Percentiles rank a stretch among this genome's conserved stretches.
Conservation (phyloP, 148 eudicot species). For the Hydrangea macrophylla region DNA sequence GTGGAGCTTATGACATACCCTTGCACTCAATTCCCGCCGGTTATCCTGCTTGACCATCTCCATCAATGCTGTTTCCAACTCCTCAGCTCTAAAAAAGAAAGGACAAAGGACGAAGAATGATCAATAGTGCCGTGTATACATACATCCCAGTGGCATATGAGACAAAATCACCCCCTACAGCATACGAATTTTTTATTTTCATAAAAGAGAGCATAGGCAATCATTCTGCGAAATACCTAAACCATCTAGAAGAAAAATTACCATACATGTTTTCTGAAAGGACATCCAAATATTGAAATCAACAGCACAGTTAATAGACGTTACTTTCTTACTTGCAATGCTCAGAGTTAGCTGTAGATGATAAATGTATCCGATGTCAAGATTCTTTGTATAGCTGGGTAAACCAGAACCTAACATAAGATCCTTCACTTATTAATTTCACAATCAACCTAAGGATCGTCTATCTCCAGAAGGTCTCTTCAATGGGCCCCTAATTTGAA, state of each 20-base stretch:
- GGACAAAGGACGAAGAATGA: background rate
- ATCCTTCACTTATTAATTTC: background rate
- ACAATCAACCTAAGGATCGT: background rate
- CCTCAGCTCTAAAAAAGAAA: constrained; percentile 73
- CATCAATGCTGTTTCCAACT: constrained; percentile 92
- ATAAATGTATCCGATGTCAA: background rate
- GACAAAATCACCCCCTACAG: background rate
- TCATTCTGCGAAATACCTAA: constrained; percentile 3
- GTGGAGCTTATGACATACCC: constrained; percentile 38
- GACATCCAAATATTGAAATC: background rate
- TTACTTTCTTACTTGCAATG: background rate
- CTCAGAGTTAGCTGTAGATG: background rate
- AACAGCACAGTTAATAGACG: background rate
- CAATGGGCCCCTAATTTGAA: background rate
- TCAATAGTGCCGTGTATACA: background rate
- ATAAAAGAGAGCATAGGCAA: background rate
- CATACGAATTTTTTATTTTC: background rate
- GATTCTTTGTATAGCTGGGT: background rate
- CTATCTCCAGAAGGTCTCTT: background rate
- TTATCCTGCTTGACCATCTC: constrained; percentile 99
- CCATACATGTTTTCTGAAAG: background rate
- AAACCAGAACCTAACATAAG: background rate
- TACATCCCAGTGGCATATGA: background rate
- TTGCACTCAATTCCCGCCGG: constrained; percentile 85
- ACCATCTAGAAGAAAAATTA: background rate